Evolutionary conservation across 495 filamentous ascomycete genomes (phyloP), one percentile per base, ranked within the genome.

Genomic region (Penicillium malachiteum): DNA sequence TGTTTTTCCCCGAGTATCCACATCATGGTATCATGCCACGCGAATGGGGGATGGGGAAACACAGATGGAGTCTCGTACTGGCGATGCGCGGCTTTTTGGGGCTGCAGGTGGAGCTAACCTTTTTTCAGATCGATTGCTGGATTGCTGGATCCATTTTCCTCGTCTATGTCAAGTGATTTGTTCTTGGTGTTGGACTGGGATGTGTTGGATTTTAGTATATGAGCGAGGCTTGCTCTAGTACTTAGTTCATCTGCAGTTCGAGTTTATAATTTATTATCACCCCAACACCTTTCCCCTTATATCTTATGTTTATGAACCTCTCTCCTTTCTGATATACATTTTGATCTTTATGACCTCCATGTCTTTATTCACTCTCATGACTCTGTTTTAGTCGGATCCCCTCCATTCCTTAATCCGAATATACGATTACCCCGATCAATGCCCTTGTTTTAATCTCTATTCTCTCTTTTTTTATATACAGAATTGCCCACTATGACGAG

Each of bases 401-500:
- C 33, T 6, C 11, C 33, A 6, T 37, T 37, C 8, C 34, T 13
- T 37, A 9, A 37, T 37, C 34, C 34, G 12, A 37, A 37, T 37
- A 37, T 37, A 37, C 34, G 9, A 37, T 13, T 37, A 2, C 34
- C 34, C 34, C 34, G 34, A 37, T 11, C 33, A 34, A 34, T 37
- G 34, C 34, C 5, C 21, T 26, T 37, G 34, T 9, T 13, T 13
- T 10, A 37, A 10, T 10, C 8, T 5, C 7, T 13, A 37, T 37
- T 7, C 34, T 13, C 34, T 13, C 9, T 10, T 13, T 37, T 37
- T 37, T 10, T 37, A 37, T 10, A 9, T 10, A 37, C 8, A 3
- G 18, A 21, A 32, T 39, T 33, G 0, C 26, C 33, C 31, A 31
- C 33, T 57, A 73, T 75, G 72, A 50, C 59, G 52, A 52, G 26